These are phyloP conservation scores for Fagopyrum homotropicum DNA, from an alignment of 148 eudicot species.

Conservation along the genomic window DNA sequence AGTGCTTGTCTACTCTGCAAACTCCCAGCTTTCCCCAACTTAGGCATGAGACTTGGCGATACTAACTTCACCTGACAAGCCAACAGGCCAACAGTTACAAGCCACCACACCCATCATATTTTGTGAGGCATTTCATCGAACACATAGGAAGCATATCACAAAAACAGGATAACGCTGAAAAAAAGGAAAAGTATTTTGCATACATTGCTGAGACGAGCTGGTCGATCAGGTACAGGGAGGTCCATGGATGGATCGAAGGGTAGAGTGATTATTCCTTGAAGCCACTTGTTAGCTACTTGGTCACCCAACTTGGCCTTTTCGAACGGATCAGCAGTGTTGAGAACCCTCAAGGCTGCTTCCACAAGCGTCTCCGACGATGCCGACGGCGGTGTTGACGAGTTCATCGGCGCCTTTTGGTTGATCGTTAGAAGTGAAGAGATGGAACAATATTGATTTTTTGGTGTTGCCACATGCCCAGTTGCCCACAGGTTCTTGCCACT, in stretches of 20 bases:
- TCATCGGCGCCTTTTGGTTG: not conserved
- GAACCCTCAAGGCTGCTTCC: slow-evolving; percentile 62
- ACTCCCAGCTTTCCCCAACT: slow-evolving; percentile 90
- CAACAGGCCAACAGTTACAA: not conserved
- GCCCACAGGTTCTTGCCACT: not conserved
- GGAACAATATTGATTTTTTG: not conserved
- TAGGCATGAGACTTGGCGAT: slow-evolving; percentile 80
- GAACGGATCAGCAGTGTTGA: slow-evolving; percentile 66
- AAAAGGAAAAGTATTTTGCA: not conserved
- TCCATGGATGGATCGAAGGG: slow-evolving; percentile 41
- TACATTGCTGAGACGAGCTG: slow-evolving; percentile 60
- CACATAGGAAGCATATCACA: slow-evolving; percentile 24
- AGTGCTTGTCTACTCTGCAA: slow-evolving; percentile 89
- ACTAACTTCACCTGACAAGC: slow-evolving; percentile 60
- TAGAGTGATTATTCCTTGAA: slow-evolving; percentile 41
- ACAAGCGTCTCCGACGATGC: slow-evolving; percentile 35
- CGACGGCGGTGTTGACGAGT: not conserved
- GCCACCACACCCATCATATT: not conserved
- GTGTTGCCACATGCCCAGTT: too few species aligned
- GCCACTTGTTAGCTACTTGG: slow-evolving; percentile 58
- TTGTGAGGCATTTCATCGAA: slow-evolving; percentile 40
- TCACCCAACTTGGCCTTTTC: slow-evolving; percentile 79
- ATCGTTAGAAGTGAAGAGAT: not conserved
- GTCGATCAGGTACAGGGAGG: slow-evolving; percentile 61
- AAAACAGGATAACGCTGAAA: not conserved